phyloP scores from a whole-genome alignment of 2,329 filamentous ascomycete species.

The Leptographium galeiforme region DNA sequence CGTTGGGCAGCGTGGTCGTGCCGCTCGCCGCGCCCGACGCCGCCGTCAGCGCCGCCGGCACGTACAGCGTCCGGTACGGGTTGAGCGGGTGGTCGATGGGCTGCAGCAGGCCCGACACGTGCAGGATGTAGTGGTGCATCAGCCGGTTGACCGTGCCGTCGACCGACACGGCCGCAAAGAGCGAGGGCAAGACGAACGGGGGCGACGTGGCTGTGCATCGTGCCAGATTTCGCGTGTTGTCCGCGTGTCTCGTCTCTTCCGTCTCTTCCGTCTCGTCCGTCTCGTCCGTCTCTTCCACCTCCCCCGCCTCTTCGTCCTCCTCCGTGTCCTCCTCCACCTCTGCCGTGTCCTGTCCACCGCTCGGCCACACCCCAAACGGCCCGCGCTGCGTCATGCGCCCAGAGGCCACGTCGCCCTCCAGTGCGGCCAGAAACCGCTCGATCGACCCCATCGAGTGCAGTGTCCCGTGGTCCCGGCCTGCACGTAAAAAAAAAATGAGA shows the following conservation, averaged over 20 bases:
- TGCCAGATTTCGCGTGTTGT: too few species aligned
- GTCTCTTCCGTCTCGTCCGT: too few species aligned
- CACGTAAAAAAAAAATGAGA: neutral
- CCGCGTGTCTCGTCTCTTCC: neutral
- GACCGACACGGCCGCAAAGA: neutral
- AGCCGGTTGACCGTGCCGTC: slow-evolving; percentile 2
- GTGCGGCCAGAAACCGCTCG: neutral
- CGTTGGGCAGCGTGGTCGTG: neutral
- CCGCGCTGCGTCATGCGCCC: neutral
- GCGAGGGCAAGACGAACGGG: neutral
- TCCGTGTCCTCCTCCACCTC: too few species aligned
- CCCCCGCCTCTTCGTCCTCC: neutral
- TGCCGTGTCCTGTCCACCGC: too few species aligned
- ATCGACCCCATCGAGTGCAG: neutral
- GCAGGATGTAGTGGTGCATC: slow-evolving; percentile 4
- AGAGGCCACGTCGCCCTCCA: neutral
- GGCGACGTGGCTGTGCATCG: neutral
- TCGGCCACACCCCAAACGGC: neutral
- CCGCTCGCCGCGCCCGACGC: neutral
- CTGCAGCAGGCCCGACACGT: slow-evolving; percentile 5
- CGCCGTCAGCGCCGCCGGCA: neutral
- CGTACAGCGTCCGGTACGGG: slow-evolving; percentile 4
- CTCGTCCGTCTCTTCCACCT: too few species aligned
- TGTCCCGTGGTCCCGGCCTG: neutral
- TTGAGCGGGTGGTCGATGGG: slow-evolving; percentile 4